Evolutionary conservation across 495 filamentous ascomycete species (phyloP).

Genomic region (Haplographium delicatum): DNA sequence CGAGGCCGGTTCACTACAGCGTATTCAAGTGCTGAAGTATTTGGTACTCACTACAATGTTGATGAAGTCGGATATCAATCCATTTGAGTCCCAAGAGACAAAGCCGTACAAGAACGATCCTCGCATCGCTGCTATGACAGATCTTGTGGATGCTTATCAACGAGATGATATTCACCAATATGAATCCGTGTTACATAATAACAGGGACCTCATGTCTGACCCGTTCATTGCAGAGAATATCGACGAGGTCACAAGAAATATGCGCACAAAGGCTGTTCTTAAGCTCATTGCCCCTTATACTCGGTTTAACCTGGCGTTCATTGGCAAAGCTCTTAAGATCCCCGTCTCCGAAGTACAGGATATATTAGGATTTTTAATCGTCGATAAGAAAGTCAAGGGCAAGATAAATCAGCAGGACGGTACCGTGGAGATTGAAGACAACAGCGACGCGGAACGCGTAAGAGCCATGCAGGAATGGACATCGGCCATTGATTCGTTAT

Average conservation of each 20-base stretch:
- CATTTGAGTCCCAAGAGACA: constrained; percentile 98
- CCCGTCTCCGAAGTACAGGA: constrained; percentile 82
- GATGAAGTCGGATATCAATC: constrained; percentile 99
- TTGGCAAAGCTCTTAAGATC: constrained; percentile 81
- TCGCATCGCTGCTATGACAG: constrained; percentile 93
- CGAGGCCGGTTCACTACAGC: constrained; percentile 90
- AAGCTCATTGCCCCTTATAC: constrained; percentile 95
- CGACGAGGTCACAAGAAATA: constrained; percentile 96
- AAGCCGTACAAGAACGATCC: constrained; percentile 97
- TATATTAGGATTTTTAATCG: constrained; percentile 86
- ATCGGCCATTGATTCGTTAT: constrained; percentile 60
- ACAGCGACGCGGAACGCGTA: constrained; percentile 67
- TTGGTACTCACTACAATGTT: constrained; percentile 95
- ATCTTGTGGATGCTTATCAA: constrained; percentile 94
- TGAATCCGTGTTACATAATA: constrained; percentile 78
- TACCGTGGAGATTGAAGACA: constrained; percentile 72
- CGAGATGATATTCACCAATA: constrained; percentile 91
- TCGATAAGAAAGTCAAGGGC: constrained; percentile 79
- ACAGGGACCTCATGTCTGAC: constrained; percentile 84
- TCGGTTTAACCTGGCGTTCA: constrained; percentile 79
- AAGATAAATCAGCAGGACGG: constrained; percentile 86
- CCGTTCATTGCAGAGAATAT: constrained; percentile 99
- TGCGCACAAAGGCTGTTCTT: constrained; percentile 91
- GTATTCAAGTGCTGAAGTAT: constrained; percentile 97
- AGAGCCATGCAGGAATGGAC: constrained; percentile 70